A percentile compares a stretch with the other conserved stretches of the same genome.
phyloP scores from a whole-genome alignment of 2,329 filamentous ascomycete genomes.

The Pseudocercospora cruenta region DNA sequence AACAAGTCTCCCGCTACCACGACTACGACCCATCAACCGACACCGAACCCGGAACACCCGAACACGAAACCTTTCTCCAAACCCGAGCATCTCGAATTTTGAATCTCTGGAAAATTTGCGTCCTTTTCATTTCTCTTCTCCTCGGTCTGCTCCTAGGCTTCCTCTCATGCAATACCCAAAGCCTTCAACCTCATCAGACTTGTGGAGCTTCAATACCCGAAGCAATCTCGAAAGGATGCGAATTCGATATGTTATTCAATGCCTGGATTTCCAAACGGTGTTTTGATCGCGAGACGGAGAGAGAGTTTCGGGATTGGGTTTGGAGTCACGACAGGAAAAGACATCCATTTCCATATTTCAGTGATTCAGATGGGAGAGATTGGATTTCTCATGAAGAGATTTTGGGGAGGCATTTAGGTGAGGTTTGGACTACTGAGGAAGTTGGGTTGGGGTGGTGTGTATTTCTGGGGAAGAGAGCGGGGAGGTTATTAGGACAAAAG shows the following conservation, averaged over 20 bases:
- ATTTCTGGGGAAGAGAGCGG: neutral
- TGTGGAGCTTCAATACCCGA: neutral
- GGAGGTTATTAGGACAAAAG: neutral
- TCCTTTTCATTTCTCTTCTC: neutral
- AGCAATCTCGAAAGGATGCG: neutral
- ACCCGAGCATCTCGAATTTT: neutral
- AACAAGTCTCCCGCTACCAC: conserved; percentile 7
- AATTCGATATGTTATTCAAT: neutral
- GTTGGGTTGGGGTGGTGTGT: neutral
- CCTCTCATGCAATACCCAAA: neutral
- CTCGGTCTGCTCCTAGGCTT: neutral
- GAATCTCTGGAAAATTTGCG: neutral
- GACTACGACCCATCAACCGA: neutral
- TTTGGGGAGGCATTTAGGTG: neutral
- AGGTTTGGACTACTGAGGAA: conserved; percentile 3
- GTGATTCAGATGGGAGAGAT: neutral
- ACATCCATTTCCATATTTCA: neutral
- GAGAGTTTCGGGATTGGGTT: neutral
- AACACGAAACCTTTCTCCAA: neutral
- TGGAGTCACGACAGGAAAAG: neutral
- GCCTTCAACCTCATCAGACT: too few relatives aligned
- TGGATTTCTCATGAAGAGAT: neutral
- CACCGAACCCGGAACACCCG: neutral
- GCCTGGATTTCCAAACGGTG: neutral
- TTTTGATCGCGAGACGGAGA: neutral